Conservation (phyloP, 2,329 filamentous ascomycete species). For the Daldinia eschscholtzii region DNA sequence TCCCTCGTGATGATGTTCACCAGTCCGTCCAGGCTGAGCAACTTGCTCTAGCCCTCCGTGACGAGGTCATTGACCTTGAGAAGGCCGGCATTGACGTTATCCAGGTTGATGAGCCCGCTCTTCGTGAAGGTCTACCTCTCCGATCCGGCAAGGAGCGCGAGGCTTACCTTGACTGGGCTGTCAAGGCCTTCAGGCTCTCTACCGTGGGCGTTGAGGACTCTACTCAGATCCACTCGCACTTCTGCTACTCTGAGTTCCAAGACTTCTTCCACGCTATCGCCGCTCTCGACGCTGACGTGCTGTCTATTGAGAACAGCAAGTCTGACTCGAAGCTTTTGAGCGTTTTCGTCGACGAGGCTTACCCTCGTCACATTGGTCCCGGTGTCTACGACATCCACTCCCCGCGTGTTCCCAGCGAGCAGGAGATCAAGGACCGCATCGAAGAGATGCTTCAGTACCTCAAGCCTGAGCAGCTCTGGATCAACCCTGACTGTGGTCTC, state of each 20-base stretch:
- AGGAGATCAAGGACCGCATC: slow-evolving; percentile 98
- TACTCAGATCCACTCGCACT: slow-evolving; percentile 99
- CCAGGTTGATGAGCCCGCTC: slow-evolving; percentile 98
- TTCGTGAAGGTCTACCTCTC: slow-evolving; percentile 98
- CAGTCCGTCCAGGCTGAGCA: slow-evolving; percentile 99
- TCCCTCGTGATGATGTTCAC: slow-evolving; percentile 99
- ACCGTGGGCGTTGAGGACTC: slow-evolving; percentile 93
- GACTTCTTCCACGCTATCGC: slow-evolving; percentile 99
- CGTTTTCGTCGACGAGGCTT: slow-evolving; percentile 97
- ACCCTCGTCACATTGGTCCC: slow-evolving; percentile 97
- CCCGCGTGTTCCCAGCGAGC: slow-evolving; percentile 93
- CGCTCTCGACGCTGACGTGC: slow-evolving; percentile 95
- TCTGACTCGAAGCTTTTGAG: slow-evolving; percentile 98
- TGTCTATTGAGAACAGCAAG: slow-evolving; percentile 99
- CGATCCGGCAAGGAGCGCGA: slow-evolving; percentile 94
- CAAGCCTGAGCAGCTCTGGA: slow-evolving; percentile 98
- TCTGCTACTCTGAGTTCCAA: slow-evolving; percentile 99
- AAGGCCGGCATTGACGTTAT: slow-evolving; percentile 96
- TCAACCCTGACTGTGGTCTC: slow-evolving; percentile 98
- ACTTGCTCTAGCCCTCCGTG: slow-evolving; percentile 96
- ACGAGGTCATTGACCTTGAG: slow-evolving; percentile 98
- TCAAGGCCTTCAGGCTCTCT: slow-evolving; percentile 96
- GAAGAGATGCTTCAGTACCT: slow-evolving; percentile 98
- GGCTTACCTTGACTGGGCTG: slow-evolving; percentile 96
- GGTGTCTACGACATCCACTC: slow-evolving; percentile 99